phyloP scores from a whole-genome alignment of 345 rosid species.

The Trapa incisa region DNA sequence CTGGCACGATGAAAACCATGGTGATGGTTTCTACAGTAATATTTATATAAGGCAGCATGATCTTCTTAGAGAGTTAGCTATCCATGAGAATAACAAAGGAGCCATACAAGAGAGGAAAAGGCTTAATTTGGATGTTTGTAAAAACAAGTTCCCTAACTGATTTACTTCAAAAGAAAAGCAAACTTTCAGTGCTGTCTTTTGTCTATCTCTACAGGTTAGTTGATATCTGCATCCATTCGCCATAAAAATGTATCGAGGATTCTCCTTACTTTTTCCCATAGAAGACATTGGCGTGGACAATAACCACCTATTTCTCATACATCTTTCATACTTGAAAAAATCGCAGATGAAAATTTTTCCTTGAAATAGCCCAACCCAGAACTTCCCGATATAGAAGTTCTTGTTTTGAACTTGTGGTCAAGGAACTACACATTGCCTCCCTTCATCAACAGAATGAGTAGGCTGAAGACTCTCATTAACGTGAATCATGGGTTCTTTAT shows the following conservation, averaged over 20 bases:
- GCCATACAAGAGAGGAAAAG: constrained; percentile 18
- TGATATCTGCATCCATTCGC: background rate
- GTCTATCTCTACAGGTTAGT: constrained; percentile 37
- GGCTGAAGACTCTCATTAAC: constrained; percentile 35
- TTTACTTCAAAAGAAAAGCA: constrained; percentile 16
- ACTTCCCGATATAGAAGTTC: constrained; percentile 31
- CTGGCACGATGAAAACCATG: constrained; percentile 6
- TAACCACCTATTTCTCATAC: background rate
- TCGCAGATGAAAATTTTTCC: constrained; percentile 41
- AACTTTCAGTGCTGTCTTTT: constrained; percentile 21
- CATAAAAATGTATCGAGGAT: background rate
- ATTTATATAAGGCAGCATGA: constrained; percentile 39
- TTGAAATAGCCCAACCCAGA: constrained; percentile 29
- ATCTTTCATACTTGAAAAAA: no score
- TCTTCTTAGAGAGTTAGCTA: constrained; percentile 35
- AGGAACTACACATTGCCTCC: constrained; percentile 30
- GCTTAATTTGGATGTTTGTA: constrained; percentile 22
- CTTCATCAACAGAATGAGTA: constrained; percentile 33
- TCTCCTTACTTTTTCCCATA: background rate
- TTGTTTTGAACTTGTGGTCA: constrained; percentile 32
- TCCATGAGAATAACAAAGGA: constrained; percentile 19
- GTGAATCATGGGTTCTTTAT: constrained; percentile 23
- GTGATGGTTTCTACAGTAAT: constrained; percentile 23
- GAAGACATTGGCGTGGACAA: background rate
- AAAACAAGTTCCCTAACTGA: constrained; percentile 32